These are phyloP conservation scores for Bassia scoparia DNA, from an alignment of 148 eudicot genomes.

Conservation along the genomic window DNA sequence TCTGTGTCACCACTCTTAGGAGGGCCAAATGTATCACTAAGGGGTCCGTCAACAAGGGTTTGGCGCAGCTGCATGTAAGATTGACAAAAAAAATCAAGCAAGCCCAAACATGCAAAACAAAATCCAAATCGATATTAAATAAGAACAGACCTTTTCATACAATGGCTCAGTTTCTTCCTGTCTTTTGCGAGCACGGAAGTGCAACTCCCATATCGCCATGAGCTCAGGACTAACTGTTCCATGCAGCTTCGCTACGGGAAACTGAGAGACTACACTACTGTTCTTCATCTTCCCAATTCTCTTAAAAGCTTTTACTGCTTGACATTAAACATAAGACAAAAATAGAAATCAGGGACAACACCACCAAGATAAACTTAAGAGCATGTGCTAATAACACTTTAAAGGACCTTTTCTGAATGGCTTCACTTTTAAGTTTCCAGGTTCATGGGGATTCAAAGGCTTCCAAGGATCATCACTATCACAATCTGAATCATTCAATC, in stretches of 20 bases:
- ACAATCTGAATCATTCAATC: conserved; percentile 50
- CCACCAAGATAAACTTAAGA: background rate
- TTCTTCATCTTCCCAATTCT: conserved; percentile 32
- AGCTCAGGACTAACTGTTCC: conserved; percentile 64
- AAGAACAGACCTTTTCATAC: conserved; percentile 63
- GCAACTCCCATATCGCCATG: conserved; percentile 55
- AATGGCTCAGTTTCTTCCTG: conserved; percentile 46
- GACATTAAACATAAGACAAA: conserved; percentile 16
- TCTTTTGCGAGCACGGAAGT: conserved; percentile 23
- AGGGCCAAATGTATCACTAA: conserved; percentile 33
- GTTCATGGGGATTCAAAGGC: conserved; percentile 87
- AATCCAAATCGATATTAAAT: background rate
- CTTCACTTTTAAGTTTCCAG: conserved; percentile 75
- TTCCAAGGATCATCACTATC: conserved; percentile 88
- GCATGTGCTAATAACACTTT: conserved; percentile 3
- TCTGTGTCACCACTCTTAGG: conserved; percentile 40
- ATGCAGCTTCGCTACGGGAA: conserved; percentile 68
- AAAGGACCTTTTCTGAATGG: conserved; percentile 70
- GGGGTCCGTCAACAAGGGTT: conserved; percentile 51
- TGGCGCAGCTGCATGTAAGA: conserved; percentile 61
- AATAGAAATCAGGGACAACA: background rate
- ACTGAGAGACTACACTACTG: conserved; percentile 37
- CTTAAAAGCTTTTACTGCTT: conserved; percentile 54
- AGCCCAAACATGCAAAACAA: conserved; percentile 16
- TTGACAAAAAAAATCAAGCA: conserved; percentile 24